Evolutionary conservation across 345 rosid species (phyloP).

Genomic region (Rhizophora mangle): DNA sequence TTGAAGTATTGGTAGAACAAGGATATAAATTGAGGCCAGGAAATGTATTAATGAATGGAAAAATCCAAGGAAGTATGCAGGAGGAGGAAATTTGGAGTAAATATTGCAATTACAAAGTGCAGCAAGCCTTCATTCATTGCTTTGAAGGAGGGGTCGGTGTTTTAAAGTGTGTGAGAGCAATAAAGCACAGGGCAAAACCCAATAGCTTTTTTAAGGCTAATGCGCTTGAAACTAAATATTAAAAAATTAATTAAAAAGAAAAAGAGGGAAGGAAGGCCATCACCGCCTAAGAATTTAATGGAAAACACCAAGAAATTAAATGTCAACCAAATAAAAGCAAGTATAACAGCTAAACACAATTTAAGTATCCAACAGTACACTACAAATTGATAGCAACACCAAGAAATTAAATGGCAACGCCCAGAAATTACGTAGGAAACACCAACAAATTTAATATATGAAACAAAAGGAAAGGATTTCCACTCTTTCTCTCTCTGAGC

Average conservation of each 20-base stretch:
- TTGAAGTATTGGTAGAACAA: constrained; percentile 49
- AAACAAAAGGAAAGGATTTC: neutral
- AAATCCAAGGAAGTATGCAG: constrained; percentile 37
- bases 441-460: constrained; percentile 16
- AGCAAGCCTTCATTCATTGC: constrained; percentile 51
- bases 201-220: constrained; percentile 54
- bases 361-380: constrained; percentile 25
- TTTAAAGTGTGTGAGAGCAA: constrained; percentile 24
- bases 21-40: constrained; percentile 54
- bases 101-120: constrained; percentile 37
- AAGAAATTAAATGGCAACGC: constrained; percentile 40
- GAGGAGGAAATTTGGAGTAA: constrained; percentile 38
- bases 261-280: constrained; percentile 4
- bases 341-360: constrained; percentile 27
- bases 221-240: neutral
- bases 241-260: neutral
- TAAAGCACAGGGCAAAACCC: constrained; percentile 27
- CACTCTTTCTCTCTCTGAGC: neutral
- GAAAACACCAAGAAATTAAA: constrained; percentile 57
- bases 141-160: constrained; percentile 31
- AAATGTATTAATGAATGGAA: constrained; percentile 50
- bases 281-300: constrained; percentile 55
- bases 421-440: constrained; percentile 33
- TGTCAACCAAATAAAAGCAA: constrained; percentile 52
- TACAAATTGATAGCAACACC: constrained; percentile 23